Conservation (phyloP, 495 filamentous ascomycete species). For the Aspergillus homomorphus region DNA sequence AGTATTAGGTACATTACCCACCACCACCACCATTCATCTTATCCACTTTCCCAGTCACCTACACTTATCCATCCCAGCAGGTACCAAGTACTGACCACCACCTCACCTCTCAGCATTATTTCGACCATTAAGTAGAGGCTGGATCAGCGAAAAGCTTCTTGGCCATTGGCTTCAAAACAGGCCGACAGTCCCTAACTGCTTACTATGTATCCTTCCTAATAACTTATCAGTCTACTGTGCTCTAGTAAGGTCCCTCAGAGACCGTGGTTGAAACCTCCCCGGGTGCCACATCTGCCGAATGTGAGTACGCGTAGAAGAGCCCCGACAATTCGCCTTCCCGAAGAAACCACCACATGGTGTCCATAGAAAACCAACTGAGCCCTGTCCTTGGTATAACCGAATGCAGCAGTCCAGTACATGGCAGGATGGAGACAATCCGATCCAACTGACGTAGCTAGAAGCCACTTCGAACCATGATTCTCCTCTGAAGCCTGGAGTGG, state of each 20-base stretch:
- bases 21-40: too few relatives aligned
- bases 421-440: neutral
- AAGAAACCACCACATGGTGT: neutral
- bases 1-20: too few relatives aligned
- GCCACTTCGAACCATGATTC: neutral
- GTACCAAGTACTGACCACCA: neutral
- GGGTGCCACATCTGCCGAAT: neutral
- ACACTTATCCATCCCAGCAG: neutral
- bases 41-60: neutral
- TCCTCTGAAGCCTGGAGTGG: neutral
- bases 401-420: too few relatives aligned
- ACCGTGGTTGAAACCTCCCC: neutral
- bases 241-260: neutral
- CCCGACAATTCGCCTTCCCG: neutral
- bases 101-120: neutral
- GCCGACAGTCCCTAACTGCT: too few relatives aligned
- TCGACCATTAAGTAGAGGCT: neutral
- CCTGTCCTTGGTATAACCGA: neutral
- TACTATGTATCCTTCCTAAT: too few relatives aligned
- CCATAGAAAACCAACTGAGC: constrained; percentile 4
- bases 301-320: neutral
- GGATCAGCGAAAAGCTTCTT: neutral
- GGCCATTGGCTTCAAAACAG: too few relatives aligned
- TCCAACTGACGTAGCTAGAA: neutral
- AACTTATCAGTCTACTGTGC: too few relatives aligned